Evolutionary conservation across 257 asterid species (phyloP), one percentile per base, ranked within the genome.

Genomic region (Handroanthus guayacan): DNA sequence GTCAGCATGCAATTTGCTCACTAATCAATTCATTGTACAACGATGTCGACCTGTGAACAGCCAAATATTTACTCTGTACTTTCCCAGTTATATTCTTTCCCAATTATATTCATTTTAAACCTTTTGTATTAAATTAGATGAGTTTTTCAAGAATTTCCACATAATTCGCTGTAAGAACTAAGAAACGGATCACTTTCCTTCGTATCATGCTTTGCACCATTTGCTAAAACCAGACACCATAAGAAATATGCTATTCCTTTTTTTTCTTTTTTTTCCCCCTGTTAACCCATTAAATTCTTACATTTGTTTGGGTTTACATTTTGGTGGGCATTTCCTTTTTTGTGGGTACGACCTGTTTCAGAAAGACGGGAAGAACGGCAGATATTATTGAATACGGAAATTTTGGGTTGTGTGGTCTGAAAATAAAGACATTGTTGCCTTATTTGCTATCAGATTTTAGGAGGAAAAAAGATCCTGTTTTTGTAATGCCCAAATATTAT

Each of bases 381-480:
- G 69, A 78, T 14, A 37, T 20, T 54, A 82, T 80, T 81, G 74
- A 75, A 86, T 72, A 79, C 57, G 90, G 85, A 80, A 87, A 81
- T 13, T 78, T 77, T 66, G 65, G 68, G 72, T 86, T 76, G 52
- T 72, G 78, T 68, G 94, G 94, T 79, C 87, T 62, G 36, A 67
- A 88, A 87, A 85, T 81, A 83, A 86, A 86, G 89, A 78, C 72
- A 45, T 80, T 69, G 54, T 54, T 56, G n/a, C n/a, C n/a, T n/a
- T n/a, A n/a, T n/a, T n/a, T n/a, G n/a, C n/a, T n/a, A n/a, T n/a
- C n/a, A n/a, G n/a, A n/a, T n/a, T n/a, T n/a, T n/a, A n/a, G n/a
- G n/a, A n/a, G 10, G 6, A 34, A 69, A 63, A 36, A 75, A 47
- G 47, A 58, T 64, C 58, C 60, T 75, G 37, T 64, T 9, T 67